phyloP scores from a whole-genome alignment of 23 red algal species.

The Gracilaria domingensis region DNA sequence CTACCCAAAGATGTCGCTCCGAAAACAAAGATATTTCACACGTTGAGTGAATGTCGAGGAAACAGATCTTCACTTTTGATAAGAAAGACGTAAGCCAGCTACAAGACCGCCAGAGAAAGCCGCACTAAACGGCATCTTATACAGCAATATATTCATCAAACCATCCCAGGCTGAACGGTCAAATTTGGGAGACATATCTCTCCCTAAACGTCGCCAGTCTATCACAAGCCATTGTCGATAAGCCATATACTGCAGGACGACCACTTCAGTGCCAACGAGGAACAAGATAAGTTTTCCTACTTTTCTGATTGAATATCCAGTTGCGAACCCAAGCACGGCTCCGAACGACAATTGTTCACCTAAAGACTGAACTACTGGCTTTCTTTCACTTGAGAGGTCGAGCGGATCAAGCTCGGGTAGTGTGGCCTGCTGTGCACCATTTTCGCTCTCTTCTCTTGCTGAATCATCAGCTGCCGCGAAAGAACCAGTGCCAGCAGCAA shows the following conservation, averaged over 20 bases:
- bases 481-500: background rate
- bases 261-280: conserved; percentile 76
- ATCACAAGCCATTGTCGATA: conserved; percentile 77
- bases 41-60: too few relatives aligned
- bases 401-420: background rate
- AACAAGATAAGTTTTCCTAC: conserved; percentile 72
- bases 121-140: conserved; percentile 84
- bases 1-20: too few relatives aligned
- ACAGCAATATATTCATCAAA: conserved; percentile 51
- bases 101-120: conserved; percentile 77
- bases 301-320: conserved; percentile 74
- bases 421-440: background rate
- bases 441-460: background rate
- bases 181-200: conserved; percentile 64
- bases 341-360: conserved; percentile 86
- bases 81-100: conserved; percentile 44
- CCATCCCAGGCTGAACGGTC: conserved; percentile 27
- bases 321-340: conserved; percentile 75
- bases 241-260: conserved; percentile 87
- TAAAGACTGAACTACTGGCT: conserved; percentile 31
- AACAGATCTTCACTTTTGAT: conserved; percentile 13
- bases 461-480: conserved; percentile 7
- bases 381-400: background rate
- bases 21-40: too few relatives aligned
- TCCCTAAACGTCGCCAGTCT: conserved; percentile 67